phyloP scores from a whole-genome alignment of 352 stramenopile genomes.

The Globisporangium perplexum region DNA sequence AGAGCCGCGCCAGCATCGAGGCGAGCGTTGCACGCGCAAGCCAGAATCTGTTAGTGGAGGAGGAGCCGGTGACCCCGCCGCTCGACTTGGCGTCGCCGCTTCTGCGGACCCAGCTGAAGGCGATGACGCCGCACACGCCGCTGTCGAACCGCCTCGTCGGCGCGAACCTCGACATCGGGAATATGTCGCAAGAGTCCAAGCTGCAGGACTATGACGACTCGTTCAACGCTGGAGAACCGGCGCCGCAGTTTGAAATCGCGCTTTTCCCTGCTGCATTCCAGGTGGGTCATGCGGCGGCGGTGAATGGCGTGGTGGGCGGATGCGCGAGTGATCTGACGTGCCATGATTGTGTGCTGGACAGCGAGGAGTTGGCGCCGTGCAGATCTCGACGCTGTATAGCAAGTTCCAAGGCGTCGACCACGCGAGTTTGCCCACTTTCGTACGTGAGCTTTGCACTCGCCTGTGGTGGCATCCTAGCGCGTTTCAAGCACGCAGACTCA shows the following conservation, averaged over 20 bases:
- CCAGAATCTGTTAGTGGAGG: conserved; percentile 34
- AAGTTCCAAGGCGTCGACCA: conserved; percentile 65
- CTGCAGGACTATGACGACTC: conserved; percentile 71
- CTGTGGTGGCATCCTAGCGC: too few species aligned
- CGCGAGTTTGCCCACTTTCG: conserved; percentile 44
- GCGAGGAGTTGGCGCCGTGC: conserved; percentile 70
- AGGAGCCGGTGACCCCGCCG: conserved; percentile 52
- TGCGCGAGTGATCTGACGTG: background rate
- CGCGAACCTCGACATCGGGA: conserved; percentile 68
- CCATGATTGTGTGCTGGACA: conserved; percentile 13
- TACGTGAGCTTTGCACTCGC: conserved; percentile 20
- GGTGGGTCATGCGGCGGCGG: conserved; percentile 20
- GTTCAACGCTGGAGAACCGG: conserved; percentile 50
- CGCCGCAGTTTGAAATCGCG: conserved; percentile 68
- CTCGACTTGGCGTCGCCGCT: conserved; percentile 75
- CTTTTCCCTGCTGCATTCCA: conserved; percentile 71
- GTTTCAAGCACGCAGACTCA: too few species aligned
- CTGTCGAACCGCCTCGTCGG: conserved; percentile 80
- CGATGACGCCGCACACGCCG: conserved; percentile 78
- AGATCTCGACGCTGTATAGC: conserved; percentile 81
- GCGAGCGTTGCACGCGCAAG: conserved; percentile 25
- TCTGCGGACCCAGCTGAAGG: conserved; percentile 73
- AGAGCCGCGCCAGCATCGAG: conserved; percentile 22
- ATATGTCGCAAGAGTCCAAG: conserved; percentile 54
- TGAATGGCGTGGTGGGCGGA: background rate